These are phyloP conservation scores for Penicillium freii DNA, from an alignment of 2,329 filamentous ascomycete species.

Conservation along the genomic window DNA sequence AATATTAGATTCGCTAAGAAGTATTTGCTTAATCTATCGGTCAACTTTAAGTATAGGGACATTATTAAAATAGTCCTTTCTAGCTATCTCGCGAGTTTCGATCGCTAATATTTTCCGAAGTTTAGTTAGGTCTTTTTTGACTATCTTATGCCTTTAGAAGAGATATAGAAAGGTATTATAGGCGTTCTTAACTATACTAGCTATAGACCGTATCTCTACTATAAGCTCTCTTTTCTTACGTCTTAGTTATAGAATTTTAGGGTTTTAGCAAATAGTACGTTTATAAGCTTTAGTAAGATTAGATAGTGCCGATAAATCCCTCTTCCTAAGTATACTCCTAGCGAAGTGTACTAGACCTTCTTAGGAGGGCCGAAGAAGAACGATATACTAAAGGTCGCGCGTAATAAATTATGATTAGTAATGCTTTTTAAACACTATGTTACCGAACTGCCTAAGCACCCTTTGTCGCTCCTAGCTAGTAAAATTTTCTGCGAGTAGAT, in stretches of 20 bases:
- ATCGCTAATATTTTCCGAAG: too few relatives aligned
- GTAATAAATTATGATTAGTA: constrained; percentile 30
- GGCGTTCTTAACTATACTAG: too few relatives aligned
- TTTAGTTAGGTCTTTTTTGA: too few relatives aligned
- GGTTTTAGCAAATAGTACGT: constrained; percentile 20
- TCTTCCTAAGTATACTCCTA: constrained; percentile 29
- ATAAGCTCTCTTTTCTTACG: constrained; percentile 28
- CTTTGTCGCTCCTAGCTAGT: constrained; percentile 29
- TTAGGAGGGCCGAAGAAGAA: constrained; percentile 28
- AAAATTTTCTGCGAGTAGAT: constrained; percentile 22
- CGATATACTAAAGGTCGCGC: constrained; percentile 27
- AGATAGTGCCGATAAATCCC: too few relatives aligned
- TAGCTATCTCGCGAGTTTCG: too few relatives aligned
- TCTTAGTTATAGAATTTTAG: constrained; percentile 22
- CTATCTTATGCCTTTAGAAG: too few relatives aligned
- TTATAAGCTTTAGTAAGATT: background rate
- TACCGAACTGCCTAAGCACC: constrained; percentile 26
- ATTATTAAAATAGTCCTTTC: too few relatives aligned
- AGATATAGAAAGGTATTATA: too few relatives aligned
- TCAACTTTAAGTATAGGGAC: too few relatives aligned
- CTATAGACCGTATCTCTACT: constrained; percentile 19
- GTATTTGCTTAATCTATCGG: constrained; percentile 25
- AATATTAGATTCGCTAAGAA: constrained; percentile 21
- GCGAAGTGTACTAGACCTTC: constrained; percentile 23
- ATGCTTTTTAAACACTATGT: constrained; percentile 28